Conservation (phyloP, 345 rosid species). For the Carallia pectinifolia region DNA sequence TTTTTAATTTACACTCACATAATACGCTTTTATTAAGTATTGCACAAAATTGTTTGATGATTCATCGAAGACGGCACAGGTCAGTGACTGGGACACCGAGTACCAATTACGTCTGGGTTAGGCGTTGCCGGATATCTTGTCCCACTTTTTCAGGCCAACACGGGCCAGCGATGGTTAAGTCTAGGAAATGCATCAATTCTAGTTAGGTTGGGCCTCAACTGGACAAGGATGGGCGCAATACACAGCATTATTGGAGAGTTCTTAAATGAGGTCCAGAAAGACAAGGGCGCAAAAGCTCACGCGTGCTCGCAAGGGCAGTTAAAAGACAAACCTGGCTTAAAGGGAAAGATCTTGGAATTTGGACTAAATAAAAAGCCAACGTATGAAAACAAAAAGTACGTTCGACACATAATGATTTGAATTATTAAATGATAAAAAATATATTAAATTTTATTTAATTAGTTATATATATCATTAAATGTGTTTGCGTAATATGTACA, state of each 20-base stretch:
- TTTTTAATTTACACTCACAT: too few species aligned
- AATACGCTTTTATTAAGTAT: background rate
- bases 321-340: background rate
- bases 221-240: background rate
- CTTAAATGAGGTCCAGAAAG: background rate
- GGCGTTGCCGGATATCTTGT: constrained; percentile 35
- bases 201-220: constrained; percentile 22
- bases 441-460: too few species aligned
- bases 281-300: background rate
- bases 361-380: background rate
- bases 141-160: constrained; percentile 22
- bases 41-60: background rate
- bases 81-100: background rate
- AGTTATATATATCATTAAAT: too few species aligned
- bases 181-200: background rate
- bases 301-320: background rate
- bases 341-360: background rate
- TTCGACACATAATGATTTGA: too few species aligned
- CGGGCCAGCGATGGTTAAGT: constrained; percentile 14
- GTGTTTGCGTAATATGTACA: too few species aligned
- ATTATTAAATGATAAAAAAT: too few species aligned
- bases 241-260: background rate
- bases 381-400: too few species aligned
- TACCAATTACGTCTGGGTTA: constrained; percentile 10
- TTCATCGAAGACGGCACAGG: background rate